These are phyloP conservation scores for Cladobotryum mycophilum DNA, from an alignment of 2,329 filamentous ascomycete genomes.

Conservation along the genomic window DNA sequence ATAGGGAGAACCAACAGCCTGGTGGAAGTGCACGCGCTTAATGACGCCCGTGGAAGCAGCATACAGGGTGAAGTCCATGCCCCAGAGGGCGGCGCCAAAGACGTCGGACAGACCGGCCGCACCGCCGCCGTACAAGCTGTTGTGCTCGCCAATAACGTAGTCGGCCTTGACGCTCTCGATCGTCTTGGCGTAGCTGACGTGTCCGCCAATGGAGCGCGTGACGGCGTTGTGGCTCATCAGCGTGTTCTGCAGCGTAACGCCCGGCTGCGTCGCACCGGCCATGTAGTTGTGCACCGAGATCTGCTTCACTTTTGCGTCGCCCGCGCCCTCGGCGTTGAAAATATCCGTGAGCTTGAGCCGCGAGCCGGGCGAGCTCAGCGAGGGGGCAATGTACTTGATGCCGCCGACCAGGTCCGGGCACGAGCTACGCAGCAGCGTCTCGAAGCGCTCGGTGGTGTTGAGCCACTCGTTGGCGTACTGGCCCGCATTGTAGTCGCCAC, in stretches of 20 bases:
- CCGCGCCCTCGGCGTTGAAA: slow-evolving; percentile 23
- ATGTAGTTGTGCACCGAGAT: slow-evolving; percentile 24
- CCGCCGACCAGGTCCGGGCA: slow-evolving; percentile 13
- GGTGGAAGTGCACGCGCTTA: slow-evolving; percentile 38
- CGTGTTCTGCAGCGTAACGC: slow-evolving; percentile 32
- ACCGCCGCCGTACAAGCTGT: slow-evolving; percentile 35
- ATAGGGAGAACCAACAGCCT: slow-evolving; percentile 17
- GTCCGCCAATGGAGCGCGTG: slow-evolving; percentile 24
- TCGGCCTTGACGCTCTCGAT: slow-evolving; percentile 27
- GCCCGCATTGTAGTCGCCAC: slow-evolving; percentile 11
- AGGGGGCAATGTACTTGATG: slow-evolving; percentile 16
- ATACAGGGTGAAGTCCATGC: slow-evolving; percentile 37
- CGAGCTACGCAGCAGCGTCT: slow-evolving; percentile 10
- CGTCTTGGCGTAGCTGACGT: slow-evolving; percentile 16
- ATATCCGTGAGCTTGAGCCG: slow-evolving; percentile 18
- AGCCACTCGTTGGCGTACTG: slow-evolving; percentile 17
- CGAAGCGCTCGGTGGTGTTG: slow-evolving; percentile 14
- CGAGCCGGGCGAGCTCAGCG: slow-evolving; percentile 15
- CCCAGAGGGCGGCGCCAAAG: slow-evolving; percentile 44
- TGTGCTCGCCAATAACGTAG: slow-evolving; percentile 42
- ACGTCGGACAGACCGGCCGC: slow-evolving; percentile 37
- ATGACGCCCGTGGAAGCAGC: slow-evolving; percentile 28
- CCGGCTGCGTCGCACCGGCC: slow-evolving; percentile 27
- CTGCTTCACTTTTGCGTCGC: slow-evolving; percentile 16
- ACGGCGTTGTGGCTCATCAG: slow-evolving; percentile 31